Percentiles rank a stretch among this genome's conserved stretches.
phyloP scores from a whole-genome alignment of 495 filamentous ascomycete species.

The Xylaria intraflava region DNA sequence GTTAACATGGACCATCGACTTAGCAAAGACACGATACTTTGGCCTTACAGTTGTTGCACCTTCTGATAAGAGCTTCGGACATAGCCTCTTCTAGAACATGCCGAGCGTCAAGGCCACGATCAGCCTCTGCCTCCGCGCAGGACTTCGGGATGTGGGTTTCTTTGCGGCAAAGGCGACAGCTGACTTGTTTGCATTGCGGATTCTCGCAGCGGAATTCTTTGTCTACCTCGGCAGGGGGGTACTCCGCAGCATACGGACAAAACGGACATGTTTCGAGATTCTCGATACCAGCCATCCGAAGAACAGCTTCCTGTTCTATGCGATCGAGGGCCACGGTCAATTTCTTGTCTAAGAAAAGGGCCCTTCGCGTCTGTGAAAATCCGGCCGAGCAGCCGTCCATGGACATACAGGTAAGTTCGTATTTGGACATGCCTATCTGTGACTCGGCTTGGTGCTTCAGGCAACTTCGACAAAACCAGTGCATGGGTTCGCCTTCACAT shows the following conservation, averaged over 20 bases:
- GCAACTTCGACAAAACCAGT: conserved; percentile 66
- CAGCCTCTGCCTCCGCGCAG: conserved; percentile 62
- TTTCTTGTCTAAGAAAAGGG: conserved; percentile 52
- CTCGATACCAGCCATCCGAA: conserved; percentile 59
- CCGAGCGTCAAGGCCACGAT: conserved; percentile 49
- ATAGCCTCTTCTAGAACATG: conserved; percentile 76
- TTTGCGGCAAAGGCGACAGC: conserved; percentile 66
- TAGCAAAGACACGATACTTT: neutral
- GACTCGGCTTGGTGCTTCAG: conserved; percentile 56
- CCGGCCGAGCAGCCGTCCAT: conserved; percentile 37
- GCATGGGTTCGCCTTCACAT: conserved; percentile 47
- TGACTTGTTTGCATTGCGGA: conserved; percentile 56
- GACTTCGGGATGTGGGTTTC: conserved; percentile 68
- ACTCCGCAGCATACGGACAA: conserved; percentile 73
- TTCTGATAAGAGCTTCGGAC: conserved; percentile 68
- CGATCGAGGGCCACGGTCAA: conserved; percentile 52
- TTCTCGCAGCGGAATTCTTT: conserved; percentile 69
- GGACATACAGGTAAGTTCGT: conserved; percentile 52
- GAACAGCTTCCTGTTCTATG: conserved; percentile 60
- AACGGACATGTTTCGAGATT: conserved; percentile 70
- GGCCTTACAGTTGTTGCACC: conserved; percentile 58
- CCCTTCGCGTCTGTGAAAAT: conserved; percentile 42
- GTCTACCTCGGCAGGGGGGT: conserved; percentile 58
- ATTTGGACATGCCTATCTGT: conserved; percentile 57
- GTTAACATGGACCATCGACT: conserved; percentile 17